These are phyloP conservation scores for Neonectria ditissima DNA, from an alignment of 2,329 filamentous ascomycete genomes.

Conservation along the genomic window DNA sequence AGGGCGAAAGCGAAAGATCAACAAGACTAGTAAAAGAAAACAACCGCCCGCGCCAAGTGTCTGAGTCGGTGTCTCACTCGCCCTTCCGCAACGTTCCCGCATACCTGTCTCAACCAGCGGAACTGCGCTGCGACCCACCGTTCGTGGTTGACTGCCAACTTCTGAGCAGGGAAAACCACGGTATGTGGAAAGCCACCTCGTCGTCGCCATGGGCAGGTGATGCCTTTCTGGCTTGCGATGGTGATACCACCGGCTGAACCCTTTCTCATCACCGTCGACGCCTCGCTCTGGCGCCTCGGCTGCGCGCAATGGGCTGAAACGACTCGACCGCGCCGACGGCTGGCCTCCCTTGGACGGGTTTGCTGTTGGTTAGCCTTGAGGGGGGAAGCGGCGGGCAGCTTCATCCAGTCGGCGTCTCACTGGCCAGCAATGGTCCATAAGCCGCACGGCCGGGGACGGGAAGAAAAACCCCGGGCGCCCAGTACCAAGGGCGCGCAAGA, in stretches of 20 bases:
- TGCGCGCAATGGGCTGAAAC: slow-evolving; percentile 14
- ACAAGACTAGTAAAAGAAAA: neutral
- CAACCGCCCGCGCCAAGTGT: neutral
- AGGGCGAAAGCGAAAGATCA: neutral
- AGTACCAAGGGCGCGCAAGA: neutral
- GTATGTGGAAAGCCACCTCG: slow-evolving; percentile 1
- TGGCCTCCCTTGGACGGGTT: neutral
- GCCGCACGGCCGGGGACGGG: slow-evolving; percentile 32
- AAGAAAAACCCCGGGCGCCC: slow-evolving; percentile 10
- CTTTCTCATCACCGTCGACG: slow-evolving; percentile 9
- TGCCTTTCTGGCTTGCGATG: slow-evolving; percentile 8
- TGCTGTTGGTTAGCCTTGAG: slow-evolving; percentile 5
- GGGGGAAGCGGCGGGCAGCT: neutral
- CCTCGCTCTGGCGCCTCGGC: slow-evolving; percentile 11
- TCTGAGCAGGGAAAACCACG: neutral
- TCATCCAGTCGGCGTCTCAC: neutral
- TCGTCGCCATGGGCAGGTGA: neutral
- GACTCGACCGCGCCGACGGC: slow-evolving; percentile 1
- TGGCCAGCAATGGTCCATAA: slow-evolving; percentile 14
- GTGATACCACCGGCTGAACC: slow-evolving; percentile 9
- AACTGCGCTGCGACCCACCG: neutral
- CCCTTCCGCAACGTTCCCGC: neutral
- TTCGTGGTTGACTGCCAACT: neutral
- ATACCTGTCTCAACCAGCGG: neutral
- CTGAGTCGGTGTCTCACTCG: slow-evolving; percentile 16